Evolutionary conservation across 768 basidiomycete genomes (phyloP), one percentile per base, ranked within the genome.

Genomic region (Lentinula sp.): DNA sequence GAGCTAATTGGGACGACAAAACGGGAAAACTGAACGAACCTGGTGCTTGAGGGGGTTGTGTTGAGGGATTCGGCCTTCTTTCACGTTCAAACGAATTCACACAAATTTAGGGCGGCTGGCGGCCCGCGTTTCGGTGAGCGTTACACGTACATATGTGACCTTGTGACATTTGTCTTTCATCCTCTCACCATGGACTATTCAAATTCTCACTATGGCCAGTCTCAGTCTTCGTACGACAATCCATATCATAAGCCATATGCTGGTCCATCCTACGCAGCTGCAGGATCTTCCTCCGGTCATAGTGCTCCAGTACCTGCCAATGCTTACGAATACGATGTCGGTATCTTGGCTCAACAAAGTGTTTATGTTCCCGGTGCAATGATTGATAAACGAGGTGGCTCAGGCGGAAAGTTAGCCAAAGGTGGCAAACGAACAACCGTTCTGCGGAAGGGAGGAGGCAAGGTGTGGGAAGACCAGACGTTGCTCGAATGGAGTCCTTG

Each of bases 391-490:
- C 84, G 89, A 51, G 89, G 92, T 34, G 90, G 91, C 10, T 84
- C 91, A 2, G 91, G 91, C 51, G 91, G 91, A 3, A 92, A 91
- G 71, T 76, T 93, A 50, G 89, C 89, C 0, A 94, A 93, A 71
- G 93, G 93, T 53, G 91, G 91, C 45, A 97, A 98, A 76, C 79
- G 96, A 63, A 88, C 86, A 52, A 99, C 97, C 3, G 97, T 99
- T 9, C 74, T 99, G 52, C 82, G 97, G 57, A 98, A 98, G 74
- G 96, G 95, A 5, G 96, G 83, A 58, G 97, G 97, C 37, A 95
- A 94, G 76, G 88, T 92, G 23, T 99, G 97, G 97, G 97, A 99
- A 73, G 97, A 99, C 71, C 93, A 93, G 74, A 97, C 94, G 3
- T 78, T 99, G 60, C 74, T 98, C 13, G 97, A 99, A 67, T 99